phyloP scores from a whole-genome alignment of 345 rosid genomes.

The Carallia brachiata region DNA sequence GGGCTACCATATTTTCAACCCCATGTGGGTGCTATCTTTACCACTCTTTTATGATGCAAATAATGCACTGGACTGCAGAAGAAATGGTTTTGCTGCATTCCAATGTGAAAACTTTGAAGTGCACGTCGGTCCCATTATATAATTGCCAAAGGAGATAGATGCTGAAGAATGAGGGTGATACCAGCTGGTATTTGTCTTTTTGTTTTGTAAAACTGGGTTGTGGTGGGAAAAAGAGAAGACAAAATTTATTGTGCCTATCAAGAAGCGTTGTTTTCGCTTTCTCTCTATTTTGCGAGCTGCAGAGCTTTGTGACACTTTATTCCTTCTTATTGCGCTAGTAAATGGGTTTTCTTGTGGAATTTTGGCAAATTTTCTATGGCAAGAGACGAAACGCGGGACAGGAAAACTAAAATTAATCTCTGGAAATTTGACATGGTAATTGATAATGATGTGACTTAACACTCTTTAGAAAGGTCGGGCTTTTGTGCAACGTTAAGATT shows the following conservation, averaged over 20 bases:
- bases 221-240: conserved; percentile 37
- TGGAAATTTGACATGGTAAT: neutral
- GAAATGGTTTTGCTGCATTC: conserved; percentile 94
- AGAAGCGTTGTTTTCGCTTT: conserved; percentile 26
- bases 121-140: conserved; percentile 37
- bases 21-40: neutral
- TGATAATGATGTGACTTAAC: no score
- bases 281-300: conserved; percentile 25
- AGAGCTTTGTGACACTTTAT: conserved; percentile 36
- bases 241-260: conserved; percentile 40
- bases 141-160: conserved; percentile 43
- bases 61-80: conserved; percentile 46
- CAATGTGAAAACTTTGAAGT: conserved; percentile 29
- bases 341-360: conserved; percentile 28
- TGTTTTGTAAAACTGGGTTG: conserved; percentile 47
- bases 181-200: conserved; percentile 38
- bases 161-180: conserved; percentile 35
- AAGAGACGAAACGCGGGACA: neutral
- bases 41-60: conserved; percentile 3
- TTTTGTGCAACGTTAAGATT: no score
- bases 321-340: conserved; percentile 30
- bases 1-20: neutral
- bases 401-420: neutral
- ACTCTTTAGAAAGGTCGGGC: no score
- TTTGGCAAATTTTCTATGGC: neutral